phyloP scores from a whole-genome alignment of 257 asterid species.

The Nicotiana undulata region DNA sequence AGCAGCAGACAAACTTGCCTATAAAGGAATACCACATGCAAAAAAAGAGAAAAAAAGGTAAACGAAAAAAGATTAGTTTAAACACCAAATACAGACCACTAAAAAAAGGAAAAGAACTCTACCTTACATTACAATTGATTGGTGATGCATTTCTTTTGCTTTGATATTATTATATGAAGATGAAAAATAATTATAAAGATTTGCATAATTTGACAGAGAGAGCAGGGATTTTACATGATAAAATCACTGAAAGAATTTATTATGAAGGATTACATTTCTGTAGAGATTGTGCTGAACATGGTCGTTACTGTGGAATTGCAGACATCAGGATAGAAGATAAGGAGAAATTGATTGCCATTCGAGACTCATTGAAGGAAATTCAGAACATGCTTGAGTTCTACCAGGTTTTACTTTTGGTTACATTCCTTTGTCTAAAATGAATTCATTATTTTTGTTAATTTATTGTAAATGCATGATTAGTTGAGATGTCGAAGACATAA shows the following conservation, averaged over 20 bases:
- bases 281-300: constrained; percentile 36
- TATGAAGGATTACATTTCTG: constrained; percentile 25
- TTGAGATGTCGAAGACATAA: background rate
- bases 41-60: background rate
- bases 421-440: background rate
- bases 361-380: constrained; percentile 44
- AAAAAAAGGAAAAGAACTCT: background rate
- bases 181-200: background rate
- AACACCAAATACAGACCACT: background rate
- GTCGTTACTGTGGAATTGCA: constrained; percentile 32
- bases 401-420: constrained; percentile 24
- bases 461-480: background rate
- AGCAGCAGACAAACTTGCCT: background rate
- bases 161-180: background rate
- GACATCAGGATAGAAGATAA: constrained; percentile 29
- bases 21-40: background rate
- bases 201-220: constrained; percentile 29
- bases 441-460: background rate
- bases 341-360: constrained; percentile 31
- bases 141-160: background rate
- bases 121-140: background rate
- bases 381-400: constrained; percentile 27
- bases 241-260: constrained; percentile 25
- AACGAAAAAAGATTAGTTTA: background rate
- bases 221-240: constrained; percentile 34